These are phyloP conservation scores for Naganishia vaughanmartiniae DNA, from an alignment of 768 basidiomycete species.

Conservation along the genomic window DNA sequence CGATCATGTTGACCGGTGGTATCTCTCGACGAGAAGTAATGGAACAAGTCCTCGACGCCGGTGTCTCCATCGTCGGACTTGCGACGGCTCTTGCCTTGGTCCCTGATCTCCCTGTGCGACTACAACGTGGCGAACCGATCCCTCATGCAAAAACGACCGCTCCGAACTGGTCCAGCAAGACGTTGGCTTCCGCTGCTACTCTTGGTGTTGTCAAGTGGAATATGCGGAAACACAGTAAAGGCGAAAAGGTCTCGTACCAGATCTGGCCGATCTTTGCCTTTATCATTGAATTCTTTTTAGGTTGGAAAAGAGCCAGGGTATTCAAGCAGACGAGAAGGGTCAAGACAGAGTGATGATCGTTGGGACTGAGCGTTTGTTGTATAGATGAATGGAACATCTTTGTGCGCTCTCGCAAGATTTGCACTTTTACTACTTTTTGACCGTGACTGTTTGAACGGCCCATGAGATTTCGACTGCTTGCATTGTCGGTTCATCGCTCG, in stretches of 20 bases:
- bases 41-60: slow-evolving; percentile 4
- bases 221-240: slow-evolving; percentile 7
- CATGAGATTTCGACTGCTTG: no score
- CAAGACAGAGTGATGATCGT: not conserved
- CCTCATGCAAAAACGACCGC: not conserved
- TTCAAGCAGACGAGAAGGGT: slow-evolving; percentile 1
- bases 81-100: slow-evolving; percentile 5
- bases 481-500: no score
- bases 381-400: not conserved
- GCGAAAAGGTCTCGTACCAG: not conserved
- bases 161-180: not conserved
- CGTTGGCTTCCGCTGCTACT: not conserved
- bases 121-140: slow-evolving; percentile 1
- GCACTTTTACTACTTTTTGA: not conserved
- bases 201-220: slow-evolving; percentile 5
- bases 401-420: not conserved
- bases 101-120: slow-evolving; percentile 3
- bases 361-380: not conserved
- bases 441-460: no score
- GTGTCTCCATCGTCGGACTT: not conserved
- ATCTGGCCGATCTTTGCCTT: slow-evolving; percentile 9
- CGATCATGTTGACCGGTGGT: slow-evolving; percentile 11
- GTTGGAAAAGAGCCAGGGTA: not conserved
- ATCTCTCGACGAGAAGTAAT: slow-evolving; percentile 1
- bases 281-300: slow-evolving; percentile 2